Conservation (phyloP, 2,329 filamentous ascomycete genomes). For the Epichloe glyceriae region DNA sequence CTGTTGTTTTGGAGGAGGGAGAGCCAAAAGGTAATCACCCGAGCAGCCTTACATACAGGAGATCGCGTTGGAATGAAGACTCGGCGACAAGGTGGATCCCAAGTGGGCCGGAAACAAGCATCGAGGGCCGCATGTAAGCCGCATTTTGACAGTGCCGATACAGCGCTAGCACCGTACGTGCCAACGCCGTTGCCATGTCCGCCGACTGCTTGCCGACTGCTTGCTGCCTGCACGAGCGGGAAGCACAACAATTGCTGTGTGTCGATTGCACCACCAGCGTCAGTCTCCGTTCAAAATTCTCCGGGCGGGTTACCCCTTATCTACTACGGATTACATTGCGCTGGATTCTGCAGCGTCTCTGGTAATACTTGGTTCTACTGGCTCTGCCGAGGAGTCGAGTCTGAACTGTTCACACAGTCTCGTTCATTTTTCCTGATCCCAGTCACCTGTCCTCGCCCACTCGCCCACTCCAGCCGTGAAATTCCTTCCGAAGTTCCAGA, state of each 20-base stretch:
- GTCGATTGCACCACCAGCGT: background rate
- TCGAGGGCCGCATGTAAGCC: background rate
- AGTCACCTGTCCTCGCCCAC: background rate
- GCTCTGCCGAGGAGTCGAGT: background rate
- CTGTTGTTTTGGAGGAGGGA: background rate
- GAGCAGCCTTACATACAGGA: background rate
- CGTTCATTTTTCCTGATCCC: background rate
- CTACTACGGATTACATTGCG: too few relatives aligned
- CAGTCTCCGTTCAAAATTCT: background rate
- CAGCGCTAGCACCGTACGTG: background rate
- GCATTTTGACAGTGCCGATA: background rate
- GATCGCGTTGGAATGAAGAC: constrained; percentile 3
- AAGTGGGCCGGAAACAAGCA: background rate
- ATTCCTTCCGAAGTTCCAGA: background rate
- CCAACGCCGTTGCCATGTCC: background rate
- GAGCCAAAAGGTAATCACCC: background rate
- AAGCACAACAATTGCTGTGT: background rate
- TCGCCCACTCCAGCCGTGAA: background rate
- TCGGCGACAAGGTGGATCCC: background rate
- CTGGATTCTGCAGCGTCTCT: too few relatives aligned
- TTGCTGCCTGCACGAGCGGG: background rate
- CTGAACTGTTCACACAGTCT: background rate
- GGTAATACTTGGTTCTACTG: too few relatives aligned
- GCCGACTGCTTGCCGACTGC: background rate
- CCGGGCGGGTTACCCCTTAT: background rate